A percentile compares a stretch with the other conserved stretches of the same genome.
phyloP scores from a whole-genome alignment of 768 basidiomycete species.

The Agaricus subrufescens region DNA sequence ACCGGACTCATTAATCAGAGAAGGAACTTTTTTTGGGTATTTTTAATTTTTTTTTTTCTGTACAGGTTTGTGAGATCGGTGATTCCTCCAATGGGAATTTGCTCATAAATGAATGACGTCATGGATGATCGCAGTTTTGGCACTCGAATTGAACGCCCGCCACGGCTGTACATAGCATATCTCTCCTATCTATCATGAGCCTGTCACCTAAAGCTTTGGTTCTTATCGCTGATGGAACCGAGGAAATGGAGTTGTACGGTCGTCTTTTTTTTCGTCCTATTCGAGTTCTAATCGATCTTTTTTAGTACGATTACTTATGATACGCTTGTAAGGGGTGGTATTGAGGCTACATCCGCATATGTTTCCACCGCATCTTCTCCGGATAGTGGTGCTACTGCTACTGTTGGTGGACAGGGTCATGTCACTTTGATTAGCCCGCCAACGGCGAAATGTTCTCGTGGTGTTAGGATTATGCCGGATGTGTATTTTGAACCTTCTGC shows the following conservation, averaged over 20 bases:
- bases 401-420: background rate
- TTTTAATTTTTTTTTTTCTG: too few relatives aligned
- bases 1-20: background rate
- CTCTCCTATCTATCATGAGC: background rate
- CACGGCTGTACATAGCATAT: background rate
- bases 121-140: too few relatives aligned
- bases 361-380: conserved; percentile 15
- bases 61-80: background rate
- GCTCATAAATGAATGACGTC: too few relatives aligned
- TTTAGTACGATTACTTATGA: conserved; percentile 76
- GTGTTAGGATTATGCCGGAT: conserved; percentile 70
- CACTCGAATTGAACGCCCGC: background rate
- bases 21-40: background rate
- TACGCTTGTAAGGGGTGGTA: conserved; percentile 73
- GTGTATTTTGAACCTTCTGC: conserved; percentile 38
- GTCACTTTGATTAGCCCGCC: conserved; percentile 29
- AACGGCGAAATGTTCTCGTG: conserved; percentile 62
- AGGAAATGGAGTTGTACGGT: conserved; percentile 84
- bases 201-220: conserved; percentile 58
- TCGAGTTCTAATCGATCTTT: background rate
- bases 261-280: too few relatives aligned
- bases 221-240: conserved; percentile 77
- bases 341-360: conserved; percentile 65
- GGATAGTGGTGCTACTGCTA: background rate
- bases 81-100: background rate